Evolutionary conservation across 2,329 filamentous ascomycete genomes (phyloP), one percentile per base, ranked within the genome.

Genomic region (Parafenestella ontariensis): DNA sequence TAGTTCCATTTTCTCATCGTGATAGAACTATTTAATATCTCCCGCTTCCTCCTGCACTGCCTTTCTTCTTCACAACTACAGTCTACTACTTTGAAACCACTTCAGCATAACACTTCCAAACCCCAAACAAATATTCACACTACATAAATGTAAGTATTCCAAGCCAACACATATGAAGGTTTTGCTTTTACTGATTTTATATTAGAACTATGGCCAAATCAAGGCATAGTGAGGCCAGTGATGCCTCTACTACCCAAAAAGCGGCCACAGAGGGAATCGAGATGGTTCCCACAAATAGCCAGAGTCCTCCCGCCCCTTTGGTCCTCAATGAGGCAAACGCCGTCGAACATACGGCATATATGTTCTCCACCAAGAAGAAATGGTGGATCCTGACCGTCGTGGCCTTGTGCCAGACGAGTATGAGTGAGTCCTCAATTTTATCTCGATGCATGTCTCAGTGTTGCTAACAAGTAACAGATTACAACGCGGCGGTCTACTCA

Each of bases 401-500:
- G 54, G 83, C 83, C 55, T 65, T 80, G 11, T 81, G 85, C 10
- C 83, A 85, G 61, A 79, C 82, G 1, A 79, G 79, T 13, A 75
- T 83, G 52, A 68, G 65, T 84, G 78, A 58, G 76, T 40, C 11
- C 3, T 23, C 13, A 13, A 10, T 11, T 23, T 21, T 15, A 15
- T 15, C 11, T 15, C 8, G 9, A 23, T n/a, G 4, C 11, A 15
- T 10, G 10, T 10, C 15, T 13, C 17, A 15, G 37, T 21, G 11
- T 24, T 24, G 20, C 6, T 62, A 29, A 61, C 37, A 24, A 10
- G 6, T 36, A 81, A 4, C 36, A 64, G 63, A 85, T 65, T 82
- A 83, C 73, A 85, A 85, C 63, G 81, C 83, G 0, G 82, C 80
- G 2, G 75, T 85, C 11, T 85, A 83, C 62, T 79, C 81, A 18